These are phyloP conservation scores for Triangularia verruculosa DNA, from an alignment of 2,329 filamentous ascomycete species.

Conservation along the genomic window DNA sequence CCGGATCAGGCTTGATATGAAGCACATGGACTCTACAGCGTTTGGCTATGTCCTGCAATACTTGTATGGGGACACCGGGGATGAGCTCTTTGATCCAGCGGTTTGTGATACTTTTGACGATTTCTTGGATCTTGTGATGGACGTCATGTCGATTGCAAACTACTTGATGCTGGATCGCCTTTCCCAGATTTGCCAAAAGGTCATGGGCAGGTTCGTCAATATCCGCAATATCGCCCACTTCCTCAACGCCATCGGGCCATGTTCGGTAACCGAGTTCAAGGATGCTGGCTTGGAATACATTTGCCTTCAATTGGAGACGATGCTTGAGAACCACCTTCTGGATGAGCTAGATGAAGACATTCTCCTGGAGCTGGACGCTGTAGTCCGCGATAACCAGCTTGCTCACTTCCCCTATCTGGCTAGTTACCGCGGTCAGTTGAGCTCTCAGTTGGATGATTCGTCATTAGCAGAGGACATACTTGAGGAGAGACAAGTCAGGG, in stretches of 20 bases:
- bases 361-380: conserved; percentile 73
- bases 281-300: conserved; percentile 86
- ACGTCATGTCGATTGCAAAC: conserved; percentile 85
- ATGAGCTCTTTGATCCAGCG: conserved; percentile 77
- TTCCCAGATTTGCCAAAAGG: conserved; percentile 81
- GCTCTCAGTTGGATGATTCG: conserved; percentile 63
- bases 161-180: conserved; percentile 93
- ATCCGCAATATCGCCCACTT: conserved; percentile 82
- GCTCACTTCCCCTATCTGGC: conserved; percentile 73
- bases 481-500: conserved; percentile 64
- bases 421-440: conserved; percentile 66
- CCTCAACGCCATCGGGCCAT: conserved; percentile 82
- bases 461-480: conserved; percentile 63
- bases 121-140: conserved; percentile 84
- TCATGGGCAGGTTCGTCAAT: conserved; percentile 80
- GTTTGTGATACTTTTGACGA: conserved; percentile 71
- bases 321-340: conserved; percentile 86
- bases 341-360: conserved; percentile 83
- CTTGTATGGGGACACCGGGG: conserved; percentile 79
- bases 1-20: conserved; percentile 71
- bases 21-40: conserved; percentile 69
- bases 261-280: conserved; percentile 81
- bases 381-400: conserved; percentile 80
- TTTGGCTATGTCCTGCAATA: conserved; percentile 78
- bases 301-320: conserved; percentile 83